phyloP scores from a whole-genome alignment of 2,329 filamentous ascomycete species.

The Epichloe uncinata region DNA sequence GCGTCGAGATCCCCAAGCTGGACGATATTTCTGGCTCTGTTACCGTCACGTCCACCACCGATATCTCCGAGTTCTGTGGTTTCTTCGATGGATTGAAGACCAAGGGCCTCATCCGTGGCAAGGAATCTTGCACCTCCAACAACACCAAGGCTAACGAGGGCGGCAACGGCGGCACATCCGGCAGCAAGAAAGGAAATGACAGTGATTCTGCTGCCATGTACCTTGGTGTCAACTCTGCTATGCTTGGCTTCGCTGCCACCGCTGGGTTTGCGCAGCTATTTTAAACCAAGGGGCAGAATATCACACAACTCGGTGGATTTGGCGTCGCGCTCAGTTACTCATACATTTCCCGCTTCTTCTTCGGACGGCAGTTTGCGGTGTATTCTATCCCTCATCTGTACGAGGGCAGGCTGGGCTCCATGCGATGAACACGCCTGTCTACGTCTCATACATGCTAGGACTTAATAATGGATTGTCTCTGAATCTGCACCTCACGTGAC shows the following conservation, averaged over 20 bases:
- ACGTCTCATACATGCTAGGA: conserved; percentile 22
- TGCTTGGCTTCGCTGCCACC: conserved; percentile 33
- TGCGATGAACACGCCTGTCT: conserved; percentile 8
- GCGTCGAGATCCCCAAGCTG: conserved; percentile 56
- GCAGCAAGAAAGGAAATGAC: conserved; percentile 15
- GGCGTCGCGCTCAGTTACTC: conserved; percentile 23
- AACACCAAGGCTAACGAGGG: conserved; percentile 39
- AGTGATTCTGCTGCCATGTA: conserved; percentile 31
- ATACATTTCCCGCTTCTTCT: conserved; percentile 21
- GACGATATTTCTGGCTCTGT: conserved; percentile 59
- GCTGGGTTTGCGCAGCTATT: conserved; percentile 37
- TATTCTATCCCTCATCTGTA: conserved; percentile 17
- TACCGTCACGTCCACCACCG: conserved; percentile 51
- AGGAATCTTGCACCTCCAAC: conserved; percentile 34
- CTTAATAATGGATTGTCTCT: conserved; percentile 32
- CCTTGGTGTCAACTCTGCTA: conserved; percentile 31
- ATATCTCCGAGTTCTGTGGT: conserved; percentile 41
- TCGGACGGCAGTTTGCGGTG: conserved; percentile 22
- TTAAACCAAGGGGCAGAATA: conserved; percentile 23
- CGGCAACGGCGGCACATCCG: conserved; percentile 17
- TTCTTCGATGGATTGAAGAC: conserved; percentile 34
- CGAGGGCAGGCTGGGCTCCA: conserved; percentile 12
- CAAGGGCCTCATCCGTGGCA: conserved; percentile 29
- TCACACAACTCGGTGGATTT: conserved; percentile 18
- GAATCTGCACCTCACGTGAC: conserved; percentile 8